Evolutionary conservation across 352 stramenopile species (phyloP), one percentile per base, ranked within the genome.

Genomic region (Phytophthora melonis): DNA sequence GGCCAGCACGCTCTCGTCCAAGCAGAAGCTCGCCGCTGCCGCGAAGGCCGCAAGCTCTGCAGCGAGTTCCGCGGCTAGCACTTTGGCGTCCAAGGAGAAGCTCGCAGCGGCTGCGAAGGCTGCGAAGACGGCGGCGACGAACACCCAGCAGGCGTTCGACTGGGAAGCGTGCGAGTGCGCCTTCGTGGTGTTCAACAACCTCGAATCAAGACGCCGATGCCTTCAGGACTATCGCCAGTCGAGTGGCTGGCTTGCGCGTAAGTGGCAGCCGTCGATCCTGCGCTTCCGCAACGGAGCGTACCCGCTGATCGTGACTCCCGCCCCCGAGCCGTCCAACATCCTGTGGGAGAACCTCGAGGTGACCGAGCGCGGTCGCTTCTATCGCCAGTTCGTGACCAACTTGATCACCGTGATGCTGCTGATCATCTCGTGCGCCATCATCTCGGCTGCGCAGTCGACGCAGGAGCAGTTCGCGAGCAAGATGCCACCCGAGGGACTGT

Each of bases 161-260:
- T 89, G 81, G 79, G 79, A 87, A 0, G 84, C 80, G 3, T 93
- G 85, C 18, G 78, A 92, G 32, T 94, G 86, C 55, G 91, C 91
- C 6, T 97, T 95, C 62, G 86, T 97, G 10, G 87, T 96, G n/a
- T 97, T 97, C 56, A 91, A 97, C 67, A 89, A 95, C 54, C 62
- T 95, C 23, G 90, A 96, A 61, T 95, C 87, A 7, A 73, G 77
- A 13, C 81, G 84, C 0, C 72, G 89, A 0, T 97, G 90, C 25
- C 55, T 97, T 16, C 65, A 80, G n/a, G 91, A 97, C 74, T 97
- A 97, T 66, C 79, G 81, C 1, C 76, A 81, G 14, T 92, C 77
- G 1, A 79, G 70, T 4, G 66, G 63, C n/a, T 84, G 77, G 70
- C 62, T 91, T 4, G 45, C 84, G 1, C 78, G 74, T 8, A 63